phyloP scores from a whole-genome alignment of 352 stramenopile species.

The Plasmopara viticola region DNA sequence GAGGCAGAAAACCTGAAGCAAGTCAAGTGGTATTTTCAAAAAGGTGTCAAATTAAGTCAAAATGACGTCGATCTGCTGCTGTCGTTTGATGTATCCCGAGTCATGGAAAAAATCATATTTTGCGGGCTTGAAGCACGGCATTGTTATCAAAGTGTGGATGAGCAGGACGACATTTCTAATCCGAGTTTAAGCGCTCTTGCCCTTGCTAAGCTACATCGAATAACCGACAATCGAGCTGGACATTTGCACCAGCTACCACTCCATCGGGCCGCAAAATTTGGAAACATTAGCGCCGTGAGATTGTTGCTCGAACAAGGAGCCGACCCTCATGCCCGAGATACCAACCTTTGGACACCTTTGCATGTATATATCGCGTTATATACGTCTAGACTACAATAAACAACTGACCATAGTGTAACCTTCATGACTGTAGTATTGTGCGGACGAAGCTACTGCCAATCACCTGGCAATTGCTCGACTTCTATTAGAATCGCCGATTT shows the following conservation, averaged over 20 bases:
- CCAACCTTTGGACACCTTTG: constrained; percentile 52
- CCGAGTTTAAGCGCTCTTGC: constrained; percentile 35
- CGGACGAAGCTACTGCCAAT: constrained; percentile 20
- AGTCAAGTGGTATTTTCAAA: constrained; percentile 32
- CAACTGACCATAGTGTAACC: background rate
- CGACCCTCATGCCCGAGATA: constrained; percentile 34
- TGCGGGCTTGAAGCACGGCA: constrained; percentile 34
- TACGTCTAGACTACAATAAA: background rate
- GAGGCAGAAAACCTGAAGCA: constrained; percentile 29
- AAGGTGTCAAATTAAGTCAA: constrained; percentile 25
- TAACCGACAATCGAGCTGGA: constrained; percentile 11
- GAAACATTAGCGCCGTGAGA: constrained; percentile 29
- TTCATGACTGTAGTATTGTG: constrained; percentile 35
- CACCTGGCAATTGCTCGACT: constrained; percentile 34
- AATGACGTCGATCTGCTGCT: constrained; percentile 34
- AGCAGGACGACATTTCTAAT: constrained; percentile 5
- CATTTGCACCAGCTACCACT: constrained; percentile 32
- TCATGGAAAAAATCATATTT: constrained; percentile 29
- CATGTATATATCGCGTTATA: constrained; percentile 32
- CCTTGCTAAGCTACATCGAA: constrained; percentile 30
- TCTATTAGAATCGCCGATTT: constrained; percentile 21
- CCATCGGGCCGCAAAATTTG: constrained; percentile 46
- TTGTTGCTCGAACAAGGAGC: constrained; percentile 36
- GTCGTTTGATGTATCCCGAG: constrained; percentile 15
- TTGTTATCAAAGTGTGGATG: constrained; percentile 7